Percentiles rank a stretch among this genome's conserved stretches.
Evolutionary conservation across 2,329 filamentous ascomycete genomes (phyloP).

Genomic region (Penicillium olsonii): DNA sequence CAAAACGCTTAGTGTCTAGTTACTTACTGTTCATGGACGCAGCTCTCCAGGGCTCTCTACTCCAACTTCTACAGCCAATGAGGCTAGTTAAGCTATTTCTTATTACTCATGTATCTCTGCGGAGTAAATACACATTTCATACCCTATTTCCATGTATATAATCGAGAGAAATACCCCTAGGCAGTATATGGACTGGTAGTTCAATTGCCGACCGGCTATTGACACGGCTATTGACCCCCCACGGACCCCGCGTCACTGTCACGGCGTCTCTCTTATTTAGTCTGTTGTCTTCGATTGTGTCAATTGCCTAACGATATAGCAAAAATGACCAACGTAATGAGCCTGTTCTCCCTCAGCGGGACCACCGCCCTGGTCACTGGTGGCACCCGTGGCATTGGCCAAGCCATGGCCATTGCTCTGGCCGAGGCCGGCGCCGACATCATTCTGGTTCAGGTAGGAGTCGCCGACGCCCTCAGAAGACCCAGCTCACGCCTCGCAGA

Average conservation of each 20-base stretch:
- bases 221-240: slow-evolving; percentile 9
- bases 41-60: too few species aligned
- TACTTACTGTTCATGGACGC: background rate
- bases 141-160: background rate
- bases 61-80: too few species aligned
- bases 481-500: slow-evolving; percentile 36
- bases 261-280: background rate
- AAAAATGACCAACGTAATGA: slow-evolving; percentile 30
- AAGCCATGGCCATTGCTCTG: slow-evolving; percentile 49
- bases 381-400: slow-evolving; percentile 51
- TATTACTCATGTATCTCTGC: too few species aligned
- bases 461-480: background rate
- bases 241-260: slow-evolving; percentile 3
- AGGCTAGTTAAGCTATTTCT: too few species aligned
- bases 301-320: too few species aligned
- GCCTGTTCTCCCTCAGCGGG: slow-evolving; percentile 43
- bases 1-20: background rate
- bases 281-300: background rate
- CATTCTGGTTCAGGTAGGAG: slow-evolving; percentile 45
- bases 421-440: slow-evolving; percentile 52
- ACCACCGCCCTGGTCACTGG: slow-evolving; percentile 50
- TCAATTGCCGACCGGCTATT: slow-evolving; percentile 17
- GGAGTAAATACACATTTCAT: too few species aligned
- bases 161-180: too few species aligned
- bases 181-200: too few species aligned